phyloP scores from a whole-genome alignment of 495 filamentous ascomycete genomes.

The Delitschia confertaspora region DNA sequence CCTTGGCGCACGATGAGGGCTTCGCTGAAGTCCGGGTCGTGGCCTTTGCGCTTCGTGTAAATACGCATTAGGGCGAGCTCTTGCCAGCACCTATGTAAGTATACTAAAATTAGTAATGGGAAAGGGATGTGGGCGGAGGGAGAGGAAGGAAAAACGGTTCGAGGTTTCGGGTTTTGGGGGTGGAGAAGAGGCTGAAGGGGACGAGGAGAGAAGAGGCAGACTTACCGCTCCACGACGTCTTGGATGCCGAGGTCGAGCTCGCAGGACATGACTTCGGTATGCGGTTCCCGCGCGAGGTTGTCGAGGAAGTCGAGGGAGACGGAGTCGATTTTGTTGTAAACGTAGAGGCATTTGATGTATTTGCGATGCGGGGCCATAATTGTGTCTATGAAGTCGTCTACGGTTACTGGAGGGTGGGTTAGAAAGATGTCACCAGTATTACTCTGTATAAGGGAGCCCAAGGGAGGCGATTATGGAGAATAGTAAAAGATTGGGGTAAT shows the following conservation, averaged over 20 bases:
- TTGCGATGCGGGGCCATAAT: constrained; percentile 99
- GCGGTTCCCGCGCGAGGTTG: constrained; percentile 78
- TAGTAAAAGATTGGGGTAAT: not conserved
- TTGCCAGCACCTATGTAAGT: no score
- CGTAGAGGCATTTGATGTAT: constrained; percentile 93
- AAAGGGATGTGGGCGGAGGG: no score
- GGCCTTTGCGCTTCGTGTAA: constrained; percentile 92
- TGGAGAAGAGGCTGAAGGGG: no score
- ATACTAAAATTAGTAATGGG: no score
- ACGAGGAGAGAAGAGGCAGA: no score
- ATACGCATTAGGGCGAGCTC: constrained; percentile 84
- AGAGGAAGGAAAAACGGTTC: no score
- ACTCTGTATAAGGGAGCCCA: constrained; percentile 29
- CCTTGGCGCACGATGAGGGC: constrained; percentile 85
- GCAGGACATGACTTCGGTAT: constrained; percentile 96
- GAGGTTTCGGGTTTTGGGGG: no score
- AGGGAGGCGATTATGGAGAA: not conserved
- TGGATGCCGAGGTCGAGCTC: constrained; percentile 95
- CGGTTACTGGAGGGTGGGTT: no score
- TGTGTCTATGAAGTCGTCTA: constrained; percentile 98
- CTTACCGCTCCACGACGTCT: constrained; percentile 86
- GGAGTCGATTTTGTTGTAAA: constrained; percentile 99
- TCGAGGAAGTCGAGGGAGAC: constrained; percentile 91
- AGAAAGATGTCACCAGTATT: no score
- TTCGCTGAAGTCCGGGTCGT: constrained; percentile 84